These are phyloP conservation scores for Pythium insidiosum DNA, from an alignment of 352 stramenopile genomes.

Conservation along the genomic window DNA sequence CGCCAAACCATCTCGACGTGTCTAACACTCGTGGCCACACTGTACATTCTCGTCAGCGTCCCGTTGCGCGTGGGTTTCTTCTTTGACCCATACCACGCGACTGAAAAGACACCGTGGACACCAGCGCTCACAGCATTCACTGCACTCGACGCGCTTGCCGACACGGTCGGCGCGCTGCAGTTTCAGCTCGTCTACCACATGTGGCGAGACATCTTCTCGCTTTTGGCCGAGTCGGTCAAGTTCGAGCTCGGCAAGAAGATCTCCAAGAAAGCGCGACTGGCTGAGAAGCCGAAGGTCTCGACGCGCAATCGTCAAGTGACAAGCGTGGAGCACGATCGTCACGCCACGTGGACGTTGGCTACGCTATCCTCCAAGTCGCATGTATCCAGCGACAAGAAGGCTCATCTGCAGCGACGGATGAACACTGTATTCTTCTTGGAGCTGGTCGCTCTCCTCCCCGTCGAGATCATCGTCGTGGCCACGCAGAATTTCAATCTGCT, in stretches of 20 bases:
- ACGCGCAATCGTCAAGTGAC: constrained; percentile 18
- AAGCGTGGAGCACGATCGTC: constrained; percentile 10
- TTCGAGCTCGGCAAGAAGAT: constrained; percentile 48
- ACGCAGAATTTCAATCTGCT: constrained; percentile 35
- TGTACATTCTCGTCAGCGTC: constrained; percentile 51
- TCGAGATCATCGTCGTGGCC: constrained; percentile 39
- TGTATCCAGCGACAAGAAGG: constrained; percentile 7
- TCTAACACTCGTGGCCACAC: constrained; percentile 16
- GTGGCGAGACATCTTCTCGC: constrained; percentile 27
- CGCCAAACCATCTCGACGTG: constrained; percentile 23
- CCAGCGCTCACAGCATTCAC: constrained; percentile 29
- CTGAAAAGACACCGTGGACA: constrained; percentile 21
- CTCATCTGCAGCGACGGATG: constrained; percentile 6
- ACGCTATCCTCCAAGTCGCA: constrained; percentile 18
- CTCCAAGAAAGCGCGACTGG: constrained; percentile 17
- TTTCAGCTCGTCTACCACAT: constrained; percentile 33
- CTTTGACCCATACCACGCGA: constrained; percentile 37
- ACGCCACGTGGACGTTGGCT: constrained; percentile 39
- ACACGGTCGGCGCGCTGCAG: constrained; percentile 32
- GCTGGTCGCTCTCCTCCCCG: constrained; percentile 32
- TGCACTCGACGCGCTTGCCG: constrained; percentile 26
- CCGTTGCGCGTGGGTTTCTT: constrained; percentile 63
- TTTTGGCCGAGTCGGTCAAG: constrained; percentile 26
- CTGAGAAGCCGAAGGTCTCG: constrained; percentile 21
- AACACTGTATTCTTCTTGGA: constrained; percentile 41